Base-by-base conservation (phyloP, 2,329 filamentous ascomycete species). In the Cladosporium sp. region DNA sequence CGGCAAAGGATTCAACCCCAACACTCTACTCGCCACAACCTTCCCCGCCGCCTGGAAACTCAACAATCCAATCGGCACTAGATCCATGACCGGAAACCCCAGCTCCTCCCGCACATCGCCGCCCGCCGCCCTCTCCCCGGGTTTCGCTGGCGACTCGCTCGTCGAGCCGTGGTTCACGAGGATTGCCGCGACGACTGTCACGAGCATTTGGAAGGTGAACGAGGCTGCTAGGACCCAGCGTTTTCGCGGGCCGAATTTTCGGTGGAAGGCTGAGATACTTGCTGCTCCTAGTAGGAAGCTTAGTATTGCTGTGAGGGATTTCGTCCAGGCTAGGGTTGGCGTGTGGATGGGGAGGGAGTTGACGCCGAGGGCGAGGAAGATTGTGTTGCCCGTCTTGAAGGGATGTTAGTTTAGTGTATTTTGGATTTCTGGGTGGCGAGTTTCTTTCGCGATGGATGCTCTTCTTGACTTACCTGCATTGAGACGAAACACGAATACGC, bases 401-500 rank as follows among this genome's bases (percentile, higher is more conserved):
- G 19, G n/a, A 20, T 22, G 19, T 27, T 3, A 27, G 38, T 22
- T 40, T 11, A 8, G 5, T 22, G 38, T 12, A 6, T 4, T 27
- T 40, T 22, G 8, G 18, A 12, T 15, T 15, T 19, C n/a, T 19
- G n/a, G n/a, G n/a, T n/a, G n/a, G n/a, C n/a, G n/a, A n/a, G n/a
- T n/a, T 36, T 36, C 9, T 15, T n/a, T 43, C 3, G 35, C 3
- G 4, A 29, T 22, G 20, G 32, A 38, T 15, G 19, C n/a, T n/a
- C n/a, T n/a, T n/a, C n/a, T n/a, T 32, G 13, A 67, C 72, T 55
- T 60, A 79, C 85, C 85, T 36, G 85, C 86, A 89, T 89, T 57
- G 82, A 86, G 27, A 88, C 85, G 58, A 91, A 90, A 2, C 83
- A 83, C 9, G 84, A 84, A 83, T 85, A 89, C 38, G 84, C 84